Percentiles rank a stretch among this genome's conserved stretches.
phyloP scores from a whole-genome alignment of 116 monocot species.

The Posidonia oceanica region DNA sequence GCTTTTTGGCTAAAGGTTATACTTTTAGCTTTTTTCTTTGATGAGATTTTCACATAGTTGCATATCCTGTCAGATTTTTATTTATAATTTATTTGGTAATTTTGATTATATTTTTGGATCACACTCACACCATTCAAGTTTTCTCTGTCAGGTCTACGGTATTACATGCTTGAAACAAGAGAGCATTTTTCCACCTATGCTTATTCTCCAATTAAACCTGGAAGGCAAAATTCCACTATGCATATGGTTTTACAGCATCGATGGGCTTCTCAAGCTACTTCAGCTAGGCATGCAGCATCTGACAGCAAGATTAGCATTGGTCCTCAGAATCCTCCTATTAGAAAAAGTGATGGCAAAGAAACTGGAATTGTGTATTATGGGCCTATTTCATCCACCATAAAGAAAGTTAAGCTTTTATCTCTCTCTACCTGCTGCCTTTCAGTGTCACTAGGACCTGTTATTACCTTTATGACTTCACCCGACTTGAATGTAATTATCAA shows the following conservation, averaged over 20 bases:
- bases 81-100: too few species aligned
- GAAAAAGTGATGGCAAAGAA: conserved; percentile 30
- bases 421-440: conserved; percentile 98
- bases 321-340: conserved; percentile 22
- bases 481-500: conserved; percentile 89
- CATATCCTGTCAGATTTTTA: too few species aligned
- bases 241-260: conserved; percentile 8
- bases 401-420: conserved; percentile 94
- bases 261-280: conserved; percentile 11
- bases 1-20: too few species aligned
- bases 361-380: conserved; percentile 50
- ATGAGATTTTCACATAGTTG: too few species aligned
- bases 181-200: not conserved
- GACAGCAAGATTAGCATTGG: conserved; percentile 78
- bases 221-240: not conserved
- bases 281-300: not conserved
- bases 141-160: not conserved
- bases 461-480: conserved; percentile 98
- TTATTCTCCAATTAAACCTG: not conserved
- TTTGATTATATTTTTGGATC: conserved; percentile 1
- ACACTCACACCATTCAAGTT: not conserved
- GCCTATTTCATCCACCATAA: conserved; percentile 80
- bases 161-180: not conserved
- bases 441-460: conserved; percentile 82
- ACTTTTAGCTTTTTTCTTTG: too few species aligned